Evolutionary conservation across 345 rosid species (phyloP), one percentile per base, ranked within the genome.

Genomic region (Arabidopsis arenosa): DNA sequence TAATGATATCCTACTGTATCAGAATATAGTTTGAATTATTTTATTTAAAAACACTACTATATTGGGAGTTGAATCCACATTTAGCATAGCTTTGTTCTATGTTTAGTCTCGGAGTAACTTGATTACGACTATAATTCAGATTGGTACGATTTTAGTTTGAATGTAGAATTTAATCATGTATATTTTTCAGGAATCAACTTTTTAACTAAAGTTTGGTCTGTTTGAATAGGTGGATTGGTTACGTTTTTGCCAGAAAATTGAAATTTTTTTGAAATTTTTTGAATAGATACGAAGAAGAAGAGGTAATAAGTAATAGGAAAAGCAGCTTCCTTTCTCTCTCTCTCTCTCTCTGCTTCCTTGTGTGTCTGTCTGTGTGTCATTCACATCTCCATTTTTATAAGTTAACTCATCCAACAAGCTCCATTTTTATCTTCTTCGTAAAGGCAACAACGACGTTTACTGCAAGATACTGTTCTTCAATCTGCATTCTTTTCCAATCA

Each of bases 361-460:
- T 44, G 10, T 56, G 18, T 23, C 26, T 39, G 32, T 43, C n/a
- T 35, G 11, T 62, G 65, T 63, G 44, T 63, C 12, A 44, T 56
- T 65, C 65, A 55, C 70, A 74, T 37, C 21, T 75, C 65, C n/a
- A n/a, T n/a, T n/a, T n/a, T n/a, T 9, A 18, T 0, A 12, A 35
- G 30, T 23, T 6, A 76, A 60, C 36, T 45, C 49, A 70, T 63
- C 66, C 75, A 76, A 56, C 75, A 76, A 69, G 72, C 63, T 52
- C 59, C 44, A n/a, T 40, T 57, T 23, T 15, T 23, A 12, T 75
- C 70, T 68, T 62, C 41, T 28, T 44, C 75, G 44, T 70, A 44
- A 76, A 76, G 80, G 41, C 36, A 62, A 12, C 64, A 33, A 2
- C 56, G 57, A 43, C 70, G 75, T 76, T 68, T 53, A 61, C 79